phyloP scores from a whole-genome alignment of 805 yeast species.

The Nakazawaea wickerhamii region DNA sequence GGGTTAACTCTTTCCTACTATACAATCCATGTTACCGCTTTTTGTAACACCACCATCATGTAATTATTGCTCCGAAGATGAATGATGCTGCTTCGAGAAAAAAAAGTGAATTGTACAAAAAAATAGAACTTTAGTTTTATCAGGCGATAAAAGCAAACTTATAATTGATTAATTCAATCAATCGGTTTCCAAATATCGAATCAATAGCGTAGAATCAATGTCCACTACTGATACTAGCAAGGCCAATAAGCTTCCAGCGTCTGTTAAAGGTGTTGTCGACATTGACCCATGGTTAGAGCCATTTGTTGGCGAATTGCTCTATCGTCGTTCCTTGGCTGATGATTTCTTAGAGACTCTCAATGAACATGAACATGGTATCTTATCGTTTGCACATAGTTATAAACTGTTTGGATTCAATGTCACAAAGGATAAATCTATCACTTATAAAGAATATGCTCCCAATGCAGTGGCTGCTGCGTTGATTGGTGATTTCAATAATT shows the following conservation, averaged over 20 bases:
- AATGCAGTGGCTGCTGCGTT: conserved; percentile 69
- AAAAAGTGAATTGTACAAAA: no score
- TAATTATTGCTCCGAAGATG: no score
- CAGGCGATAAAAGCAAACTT: no score
- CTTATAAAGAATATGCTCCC: conserved; percentile 85
- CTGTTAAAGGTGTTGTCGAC: conserved; percentile 56
- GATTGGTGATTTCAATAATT: conserved; percentile 89
- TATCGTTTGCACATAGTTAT: conserved; percentile 72
- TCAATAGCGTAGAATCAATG: no score
- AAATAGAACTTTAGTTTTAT: no score
- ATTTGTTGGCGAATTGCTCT: conserved; percentile 56
- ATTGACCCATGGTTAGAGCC: conserved; percentile 89
- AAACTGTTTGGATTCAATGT: conserved; percentile 73
- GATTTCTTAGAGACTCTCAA: conserved; percentile 56
- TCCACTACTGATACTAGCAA: background rate
- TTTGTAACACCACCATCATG: no score
- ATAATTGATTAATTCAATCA: no score
- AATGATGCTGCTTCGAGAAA: no score
- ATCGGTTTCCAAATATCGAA: no score
- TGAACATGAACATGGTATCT: conserved; percentile 57
- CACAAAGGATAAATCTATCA: conserved; percentile 46
- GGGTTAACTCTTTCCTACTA: no score
- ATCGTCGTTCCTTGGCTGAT: conserved; percentile 61
- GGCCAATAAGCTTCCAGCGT: conserved; percentile 16
- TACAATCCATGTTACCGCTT: no score